A percentile compares a stretch with the other conserved stretches of the same genome.
Conservation (phyloP, 805 yeast species). For the Millerozyma miso region DNA sequence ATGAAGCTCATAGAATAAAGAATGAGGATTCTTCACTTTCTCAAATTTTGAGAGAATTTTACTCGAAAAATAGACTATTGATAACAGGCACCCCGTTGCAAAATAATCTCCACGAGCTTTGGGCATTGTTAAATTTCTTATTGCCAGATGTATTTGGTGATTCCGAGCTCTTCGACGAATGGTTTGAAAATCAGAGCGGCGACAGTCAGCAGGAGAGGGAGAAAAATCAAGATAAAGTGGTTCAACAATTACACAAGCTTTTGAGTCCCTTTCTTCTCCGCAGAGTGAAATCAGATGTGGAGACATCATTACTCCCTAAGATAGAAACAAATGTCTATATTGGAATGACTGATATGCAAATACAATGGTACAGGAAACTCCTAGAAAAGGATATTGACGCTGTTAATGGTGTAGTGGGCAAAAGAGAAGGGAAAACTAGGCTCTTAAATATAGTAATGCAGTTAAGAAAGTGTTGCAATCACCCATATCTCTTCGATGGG, state of each 20-base stretch:
- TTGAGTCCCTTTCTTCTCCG: slow-evolving; percentile 83
- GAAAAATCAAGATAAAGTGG: slow-evolving; percentile 67
- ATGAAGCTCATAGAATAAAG: slow-evolving; percentile 95
- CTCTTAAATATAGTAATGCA: slow-evolving; percentile 94
- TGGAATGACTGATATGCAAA: slow-evolving; percentile 95
- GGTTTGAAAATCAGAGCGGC: slow-evolving; percentile 65
- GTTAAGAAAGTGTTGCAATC: slow-evolving; percentile 92
- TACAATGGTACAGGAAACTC: slow-evolving; percentile 83
- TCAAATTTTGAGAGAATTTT: slow-evolving; percentile 85
- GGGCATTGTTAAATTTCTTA: slow-evolving; percentile 90
- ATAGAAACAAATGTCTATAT: slow-evolving; percentile 85
- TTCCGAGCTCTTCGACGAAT: slow-evolving; percentile 81
- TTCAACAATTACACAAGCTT: slow-evolving; percentile 83
- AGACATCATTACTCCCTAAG: slow-evolving; percentile 84
- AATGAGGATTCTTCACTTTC: slow-evolving; percentile 91
- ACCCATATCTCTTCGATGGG: slow-evolving; percentile 96
- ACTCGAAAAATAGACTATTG: slow-evolving; percentile 76
- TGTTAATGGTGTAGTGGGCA: slow-evolving; percentile 93
- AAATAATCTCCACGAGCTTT: slow-evolving; percentile 89
- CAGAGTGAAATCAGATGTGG: slow-evolving; percentile 90
- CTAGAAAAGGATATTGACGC: slow-evolving; percentile 94
- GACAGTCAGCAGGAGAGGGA: slow-evolving; percentile 36
- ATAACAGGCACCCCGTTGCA: slow-evolving; percentile 97
- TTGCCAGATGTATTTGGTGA: slow-evolving; percentile 95
- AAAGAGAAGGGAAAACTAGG: slow-evolving; percentile 88